These are phyloP conservation scores for Talaromyces sp. DNA, from an alignment of 2,329 filamentous ascomycete genomes.

Conservation along the genomic window DNA sequence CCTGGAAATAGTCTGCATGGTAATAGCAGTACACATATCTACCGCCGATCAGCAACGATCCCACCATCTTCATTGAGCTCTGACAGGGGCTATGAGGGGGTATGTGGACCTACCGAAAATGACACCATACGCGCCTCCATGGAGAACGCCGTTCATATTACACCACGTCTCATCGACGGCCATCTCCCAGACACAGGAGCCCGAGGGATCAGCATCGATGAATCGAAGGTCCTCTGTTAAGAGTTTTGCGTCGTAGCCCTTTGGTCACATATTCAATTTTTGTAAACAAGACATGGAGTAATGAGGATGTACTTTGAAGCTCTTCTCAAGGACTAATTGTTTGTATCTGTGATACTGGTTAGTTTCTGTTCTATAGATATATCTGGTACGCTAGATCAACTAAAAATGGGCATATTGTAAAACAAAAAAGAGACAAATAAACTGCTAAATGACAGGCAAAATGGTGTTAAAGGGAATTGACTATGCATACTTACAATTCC, in stretches of 20 bases:
- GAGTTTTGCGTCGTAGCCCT: constrained; percentile 25
- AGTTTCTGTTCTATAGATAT: background rate
- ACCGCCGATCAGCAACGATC: background rate
- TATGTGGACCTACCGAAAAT: constrained; percentile 60
- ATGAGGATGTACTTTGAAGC: constrained; percentile 4
- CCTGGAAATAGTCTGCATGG: constrained; percentile 47
- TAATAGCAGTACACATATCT: constrained; percentile 53
- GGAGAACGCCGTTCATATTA: constrained; percentile 28
- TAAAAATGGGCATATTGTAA: background rate
- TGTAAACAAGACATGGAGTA: background rate
- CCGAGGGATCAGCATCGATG: constrained; percentile 23
- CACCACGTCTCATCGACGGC: constrained; percentile 23
- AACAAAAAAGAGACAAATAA: background rate
- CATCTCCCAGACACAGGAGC: constrained; percentile 25
- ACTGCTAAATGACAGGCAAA: background rate
- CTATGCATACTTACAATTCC: constrained; percentile 6
- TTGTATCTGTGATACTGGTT: constrained; percentile 5
- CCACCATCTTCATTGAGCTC: background rate
- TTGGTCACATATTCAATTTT: too few relatives aligned
- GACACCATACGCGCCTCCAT: constrained; percentile 61
- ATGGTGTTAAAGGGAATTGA: too few relatives aligned
- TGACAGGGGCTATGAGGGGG: background rate
- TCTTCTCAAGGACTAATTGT: constrained; percentile 10
- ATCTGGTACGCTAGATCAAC: background rate
- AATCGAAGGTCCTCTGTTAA: constrained; percentile 24